phyloP scores from a whole-genome alignment of 192 early-diverging fungal species.

The Backusella tuberculispora region DNA sequence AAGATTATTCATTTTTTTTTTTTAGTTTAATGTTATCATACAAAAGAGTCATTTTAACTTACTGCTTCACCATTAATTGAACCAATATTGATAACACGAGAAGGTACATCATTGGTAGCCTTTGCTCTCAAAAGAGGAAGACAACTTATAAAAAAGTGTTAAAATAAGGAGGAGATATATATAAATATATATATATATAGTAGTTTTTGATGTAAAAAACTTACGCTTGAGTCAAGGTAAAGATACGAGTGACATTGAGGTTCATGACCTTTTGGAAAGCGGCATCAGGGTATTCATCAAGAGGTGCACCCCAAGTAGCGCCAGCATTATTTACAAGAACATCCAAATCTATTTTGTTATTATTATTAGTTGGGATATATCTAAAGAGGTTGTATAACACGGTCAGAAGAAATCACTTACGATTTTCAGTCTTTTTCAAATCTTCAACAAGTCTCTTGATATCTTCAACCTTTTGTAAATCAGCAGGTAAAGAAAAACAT shows the following conservation, averaged over 20 bases:
- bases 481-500: constrained; percentile 69
- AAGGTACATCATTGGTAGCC: constrained; percentile 55
- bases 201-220: constrained; percentile 18
- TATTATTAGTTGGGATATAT: not conserved
- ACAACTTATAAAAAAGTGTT: constrained; percentile 37
- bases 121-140: constrained; percentile 70
- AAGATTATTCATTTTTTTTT: too few relatives aligned
- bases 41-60: too few relatives aligned
- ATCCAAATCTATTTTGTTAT: constrained; percentile 62
- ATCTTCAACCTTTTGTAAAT: constrained; percentile 65
- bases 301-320: constrained; percentile 51
- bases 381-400: not conserved
- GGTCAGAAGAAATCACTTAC: constrained; percentile 36
- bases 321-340: constrained; percentile 89
- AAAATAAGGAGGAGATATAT: not conserved
- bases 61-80: constrained; percentile 58
- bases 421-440: constrained; percentile 60
- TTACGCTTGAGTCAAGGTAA: constrained; percentile 72
- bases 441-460: constrained; percentile 56
- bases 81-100: constrained; percentile 86
- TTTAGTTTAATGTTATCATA: too few relatives aligned
- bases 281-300: constrained; percentile 62
- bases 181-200: too few relatives aligned
- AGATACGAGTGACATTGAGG: constrained; percentile 83
- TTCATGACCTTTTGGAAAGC: constrained; percentile 82